Base-by-base conservation (phyloP, 257 asterid species). In the Gynochthodes officinalis region DNA sequence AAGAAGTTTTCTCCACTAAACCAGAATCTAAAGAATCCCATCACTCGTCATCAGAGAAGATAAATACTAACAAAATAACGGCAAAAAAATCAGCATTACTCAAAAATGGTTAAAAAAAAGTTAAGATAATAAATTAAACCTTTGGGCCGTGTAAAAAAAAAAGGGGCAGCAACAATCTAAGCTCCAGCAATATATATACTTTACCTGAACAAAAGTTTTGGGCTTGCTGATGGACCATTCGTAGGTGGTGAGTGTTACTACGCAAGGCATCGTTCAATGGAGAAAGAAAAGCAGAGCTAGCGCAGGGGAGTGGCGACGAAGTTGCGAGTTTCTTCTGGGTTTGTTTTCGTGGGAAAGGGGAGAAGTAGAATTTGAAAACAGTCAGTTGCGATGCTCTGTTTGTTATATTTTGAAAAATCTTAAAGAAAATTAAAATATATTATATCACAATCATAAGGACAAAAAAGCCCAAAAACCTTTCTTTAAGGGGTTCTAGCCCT, bases 161-260 rank as follows among this genome's bases (percentile, higher is more conserved):
- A 25, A 25, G 7, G 15, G 9, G 67, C 27, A 48, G 46, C 62
- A 49, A 39, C n/a, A 33, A 35, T 5, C 30, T 13, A 16, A n/a
- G 5, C 27, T 61, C 46, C 0, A 35, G 73, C 32, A 55, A 32
- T 10, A 53, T 23, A 6, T 5, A 33, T 49, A 1, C 52, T 21
- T 21, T 35, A 69, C 73, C 64, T 69, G 73, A 69, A 35, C 63
- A 52, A 46, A 52, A n/a, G 37, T 11, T 69, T 4, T 52, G 30
- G 73, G 73, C 35, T 57, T 57, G 37, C 63, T 57, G 18, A 69
- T 30, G 28, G 48, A 18, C 10, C 52, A 55, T 15, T 37, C 73
- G 63, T 52, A 28, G 15, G n/a, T 33, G 50, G 63, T 30, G 35
- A 69, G 33, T 21, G 23, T 33, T 9, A 35, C 58, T 23, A 37